Percentiles rank a stretch among this genome's conserved stretches.
Conservation (phyloP, 2,329 filamentous ascomycete species). For the Trichoderma pleuroti region DNA sequence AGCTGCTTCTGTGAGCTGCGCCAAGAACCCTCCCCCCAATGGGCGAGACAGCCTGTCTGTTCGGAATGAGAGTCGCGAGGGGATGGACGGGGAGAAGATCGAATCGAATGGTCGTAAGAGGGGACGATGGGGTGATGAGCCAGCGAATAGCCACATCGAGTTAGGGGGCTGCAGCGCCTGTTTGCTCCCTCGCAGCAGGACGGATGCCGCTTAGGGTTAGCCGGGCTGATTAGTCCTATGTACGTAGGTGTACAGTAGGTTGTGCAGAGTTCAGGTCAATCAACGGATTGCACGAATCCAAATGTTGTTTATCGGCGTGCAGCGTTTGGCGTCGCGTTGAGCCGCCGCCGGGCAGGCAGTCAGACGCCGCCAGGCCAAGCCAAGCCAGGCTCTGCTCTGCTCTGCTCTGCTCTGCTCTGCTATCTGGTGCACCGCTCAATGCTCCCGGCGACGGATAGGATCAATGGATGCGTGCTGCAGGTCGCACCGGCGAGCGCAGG, state of each 20-base stretch:
- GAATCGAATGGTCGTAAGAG: constrained; percentile 4
- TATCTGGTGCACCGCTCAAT: not conserved
- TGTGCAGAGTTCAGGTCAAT: not conserved
- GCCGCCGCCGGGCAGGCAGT: constrained; percentile 3
- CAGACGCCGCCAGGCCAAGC: not conserved
- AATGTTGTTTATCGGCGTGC: constrained; percentile 10
- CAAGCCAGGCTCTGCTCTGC: too few relatives aligned
- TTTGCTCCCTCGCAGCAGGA: not conserved
- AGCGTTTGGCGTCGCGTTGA: constrained; percentile 8
- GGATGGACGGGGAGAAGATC: not conserved
- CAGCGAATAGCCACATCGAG: constrained; percentile 14
- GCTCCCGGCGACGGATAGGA: not conserved
- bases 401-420: not conserved
- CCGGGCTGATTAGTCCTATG: not conserved
- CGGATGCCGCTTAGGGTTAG: constrained; percentile 15
- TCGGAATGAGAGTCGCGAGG: not conserved
- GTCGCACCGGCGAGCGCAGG: not conserved
- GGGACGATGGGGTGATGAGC: constrained; percentile 2
- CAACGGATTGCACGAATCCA: not conserved
- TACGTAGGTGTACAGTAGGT: not conserved
- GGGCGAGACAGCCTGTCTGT: not conserved
- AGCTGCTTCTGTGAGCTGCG: not conserved
- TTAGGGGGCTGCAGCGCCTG: constrained; percentile 14
- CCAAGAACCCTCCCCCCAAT: not conserved
- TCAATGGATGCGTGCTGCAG: not conserved